These are phyloP conservation scores for Teunomyces kruisii DNA, from an alignment of 805 yeast genomes.

Conservation along the genomic window DNA sequence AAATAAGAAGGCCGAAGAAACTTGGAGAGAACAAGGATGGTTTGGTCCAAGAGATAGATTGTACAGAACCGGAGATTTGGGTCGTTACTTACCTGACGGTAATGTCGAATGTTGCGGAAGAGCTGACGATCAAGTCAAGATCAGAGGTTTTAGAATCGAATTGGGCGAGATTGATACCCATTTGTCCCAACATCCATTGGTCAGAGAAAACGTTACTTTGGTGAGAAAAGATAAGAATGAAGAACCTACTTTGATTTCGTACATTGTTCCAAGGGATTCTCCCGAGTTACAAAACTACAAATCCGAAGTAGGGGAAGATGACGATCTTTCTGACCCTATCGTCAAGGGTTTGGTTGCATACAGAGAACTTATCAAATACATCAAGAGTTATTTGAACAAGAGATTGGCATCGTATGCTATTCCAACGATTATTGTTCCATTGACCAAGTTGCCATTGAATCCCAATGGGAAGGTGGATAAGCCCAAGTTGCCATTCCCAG, in stretches of 20 bases:
- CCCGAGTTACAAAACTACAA: slow-evolving; percentile 49
- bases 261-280: slow-evolving; percentile 73
- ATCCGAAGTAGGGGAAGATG: slow-evolving; percentile 46
- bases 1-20: slow-evolving; percentile 41
- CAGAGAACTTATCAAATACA: slow-evolving; percentile 73
- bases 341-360: slow-evolving; percentile 78
- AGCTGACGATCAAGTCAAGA: slow-evolving; percentile 98
- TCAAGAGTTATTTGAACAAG: slow-evolving; percentile 73
- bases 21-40: slow-evolving; percentile 79
- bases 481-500: slow-evolving; percentile 95
- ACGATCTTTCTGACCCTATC: slow-evolving; percentile 54
- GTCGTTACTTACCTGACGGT: slow-evolving; percentile 95
- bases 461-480: slow-evolving; percentile 99
- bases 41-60: slow-evolving; percentile 93
- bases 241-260: slow-evolving; percentile 89
- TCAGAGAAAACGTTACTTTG: slow-evolving; percentile 89
- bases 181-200: slow-evolving; percentile 87
- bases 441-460: slow-evolving; percentile 83
- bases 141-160: slow-evolving; percentile 97
- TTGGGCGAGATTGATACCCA: slow-evolving; percentile 98
- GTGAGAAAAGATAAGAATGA: slow-evolving; percentile 90
- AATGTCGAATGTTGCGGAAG: slow-evolving; percentile 98
- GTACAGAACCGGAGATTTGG: slow-evolving; percentile 96
- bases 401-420: slow-evolving; percentile 92
- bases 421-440: slow-evolving; percentile 88